A percentile compares a stretch with the other conserved stretches of the same genome.
phyloP scores from a whole-genome alignment of 2,329 filamentous ascomycete genomes.

The Acrocalymma vagum region DNA sequence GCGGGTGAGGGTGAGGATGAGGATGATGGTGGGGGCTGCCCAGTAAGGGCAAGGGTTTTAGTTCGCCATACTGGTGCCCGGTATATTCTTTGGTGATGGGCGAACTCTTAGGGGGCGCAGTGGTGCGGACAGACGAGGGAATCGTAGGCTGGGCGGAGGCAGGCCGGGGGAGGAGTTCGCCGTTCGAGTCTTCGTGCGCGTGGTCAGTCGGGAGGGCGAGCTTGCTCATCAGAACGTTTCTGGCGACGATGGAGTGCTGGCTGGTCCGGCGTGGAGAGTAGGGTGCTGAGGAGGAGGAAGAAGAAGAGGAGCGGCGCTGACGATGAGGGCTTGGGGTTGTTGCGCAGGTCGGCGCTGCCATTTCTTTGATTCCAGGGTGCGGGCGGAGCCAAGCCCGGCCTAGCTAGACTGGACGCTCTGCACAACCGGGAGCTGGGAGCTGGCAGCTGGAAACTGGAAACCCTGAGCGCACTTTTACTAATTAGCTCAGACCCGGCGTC shows the following conservation, averaged over 20 bases:
- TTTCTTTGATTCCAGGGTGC: background rate
- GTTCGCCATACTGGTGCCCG: slow-evolving; percentile 34
- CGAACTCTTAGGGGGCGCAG: slow-evolving; percentile 30
- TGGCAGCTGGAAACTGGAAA: too few relatives aligned
- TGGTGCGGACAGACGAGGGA: slow-evolving; percentile 11
- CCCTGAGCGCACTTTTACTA: too few relatives aligned
- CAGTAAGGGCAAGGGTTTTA: slow-evolving; percentile 38
- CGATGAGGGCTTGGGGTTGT: slow-evolving; percentile 23
- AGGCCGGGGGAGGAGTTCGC: slow-evolving; percentile 29
- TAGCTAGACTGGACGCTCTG: slow-evolving; percentile 1
- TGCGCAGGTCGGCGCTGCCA: slow-evolving; percentile 1
- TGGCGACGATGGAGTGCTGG: slow-evolving; percentile 60
- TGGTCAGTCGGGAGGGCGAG: slow-evolving; percentile 33
- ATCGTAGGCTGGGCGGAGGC: slow-evolving; percentile 25
- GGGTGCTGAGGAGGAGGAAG: slow-evolving; percentile 22
- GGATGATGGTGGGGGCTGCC: slow-evolving; percentile 20
- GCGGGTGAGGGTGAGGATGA: slow-evolving; percentile 20
- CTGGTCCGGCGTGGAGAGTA: slow-evolving; percentile 39
- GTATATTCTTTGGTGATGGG: slow-evolving; percentile 32
- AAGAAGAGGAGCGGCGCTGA: slow-evolving; percentile 28
- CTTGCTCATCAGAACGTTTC: slow-evolving; percentile 60
- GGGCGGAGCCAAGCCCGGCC: too few relatives aligned
- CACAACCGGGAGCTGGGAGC: too few relatives aligned
- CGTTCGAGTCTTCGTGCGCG: slow-evolving; percentile 26
- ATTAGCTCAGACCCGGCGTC: too few relatives aligned